phyloP scores from a whole-genome alignment of 176 grass and related monocot genomes.

The Themeda triandra region DNA sequence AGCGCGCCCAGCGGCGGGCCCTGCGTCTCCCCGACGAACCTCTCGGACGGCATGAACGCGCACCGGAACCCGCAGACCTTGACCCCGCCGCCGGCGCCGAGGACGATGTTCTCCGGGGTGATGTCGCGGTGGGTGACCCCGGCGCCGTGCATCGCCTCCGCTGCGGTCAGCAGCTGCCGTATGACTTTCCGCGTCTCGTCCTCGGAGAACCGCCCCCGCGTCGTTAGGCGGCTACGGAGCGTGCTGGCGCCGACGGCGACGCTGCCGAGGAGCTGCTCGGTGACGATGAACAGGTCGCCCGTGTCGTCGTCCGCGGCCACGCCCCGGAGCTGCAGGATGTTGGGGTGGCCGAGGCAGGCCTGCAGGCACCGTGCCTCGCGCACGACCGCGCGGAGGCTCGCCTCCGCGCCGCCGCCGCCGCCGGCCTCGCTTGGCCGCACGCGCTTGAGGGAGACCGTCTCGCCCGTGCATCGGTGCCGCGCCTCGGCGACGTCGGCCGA shows the following conservation, averaged over 20 bases:
- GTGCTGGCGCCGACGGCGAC: not conserved
- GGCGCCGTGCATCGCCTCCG: not conserved
- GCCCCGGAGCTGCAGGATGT: not conserved
- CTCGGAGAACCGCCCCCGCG: not conserved
- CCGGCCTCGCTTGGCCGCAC: too few relatives aligned
- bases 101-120: conserved; percentile 29
- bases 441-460: too few relatives aligned
- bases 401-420: not conserved
- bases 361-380: not conserved
- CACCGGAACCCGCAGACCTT: conserved; percentile 37
- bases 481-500: too few relatives aligned
- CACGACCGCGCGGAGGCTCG: not conserved
- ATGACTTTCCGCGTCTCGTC: not conserved
- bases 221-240: not conserved
- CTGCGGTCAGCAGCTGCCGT: not conserved
- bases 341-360: not conserved
- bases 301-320: not conserved
- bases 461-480: too few relatives aligned
- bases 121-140: conserved; percentile 37
- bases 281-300: not conserved
- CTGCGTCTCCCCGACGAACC: not conserved
- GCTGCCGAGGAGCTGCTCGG: not conserved
- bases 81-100: not conserved
- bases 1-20: not conserved
- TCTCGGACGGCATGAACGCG: not conserved